Evolutionary conservation across 139 green algal genomes (phyloP), one percentile per base, ranked within the genome.

Genomic region (Zygnema cylindricum): DNA sequence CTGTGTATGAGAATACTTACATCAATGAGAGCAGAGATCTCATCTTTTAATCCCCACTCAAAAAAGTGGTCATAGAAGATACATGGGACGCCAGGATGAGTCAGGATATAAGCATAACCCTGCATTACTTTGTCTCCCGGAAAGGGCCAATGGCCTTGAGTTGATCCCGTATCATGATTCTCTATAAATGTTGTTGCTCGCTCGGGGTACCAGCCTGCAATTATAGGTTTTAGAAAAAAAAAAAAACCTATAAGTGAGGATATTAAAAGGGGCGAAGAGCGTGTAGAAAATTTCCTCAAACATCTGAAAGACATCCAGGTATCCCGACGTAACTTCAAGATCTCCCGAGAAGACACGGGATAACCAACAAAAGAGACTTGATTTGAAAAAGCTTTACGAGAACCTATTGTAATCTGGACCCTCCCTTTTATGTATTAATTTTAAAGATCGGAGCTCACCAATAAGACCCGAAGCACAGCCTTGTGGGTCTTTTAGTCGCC

Each of bases 181-280:
- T 99, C 97, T 69, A 99, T 95, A 93, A 99, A 99, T 69, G 95
- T 98, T 79, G 98, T 93, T 32, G 96, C 96, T 38, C 96, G 36
- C 71, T 63, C 49, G 7, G 49, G 49, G 16, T 63, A 63, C 49
- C 49, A 63, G 7, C 49, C 49, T 63, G 49, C 49, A 25, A n/a
- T n/a, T n/a, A n/a, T n/a, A n/a, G n/a, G n/a, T n/a, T n/a, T n/a
- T n/a, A n/a, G n/a, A n/a, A n/a, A n/a, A n/a, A n/a, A n/a, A n/a
- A n/a, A n/a, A n/a, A n/a, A n/a, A n/a, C n/a, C n/a, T n/a, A n/a
- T n/a, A n/a, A n/a, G n/a, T n/a, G n/a, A n/a, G n/a, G n/a, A n/a
- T n/a, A n/a, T n/a, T n/a, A n/a, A n/a, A n/a, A n/a, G n/a, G n/a
- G n/a, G n/a, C n/a, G n/a, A n/a, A n/a, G n/a, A n/a, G n/a, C n/a